A percentile compares a stretch with the other conserved stretches of the same genome.
Conservation (phyloP, 371 early-diverging fungal genomes). For the Saksenaea vasiformis region DNA sequence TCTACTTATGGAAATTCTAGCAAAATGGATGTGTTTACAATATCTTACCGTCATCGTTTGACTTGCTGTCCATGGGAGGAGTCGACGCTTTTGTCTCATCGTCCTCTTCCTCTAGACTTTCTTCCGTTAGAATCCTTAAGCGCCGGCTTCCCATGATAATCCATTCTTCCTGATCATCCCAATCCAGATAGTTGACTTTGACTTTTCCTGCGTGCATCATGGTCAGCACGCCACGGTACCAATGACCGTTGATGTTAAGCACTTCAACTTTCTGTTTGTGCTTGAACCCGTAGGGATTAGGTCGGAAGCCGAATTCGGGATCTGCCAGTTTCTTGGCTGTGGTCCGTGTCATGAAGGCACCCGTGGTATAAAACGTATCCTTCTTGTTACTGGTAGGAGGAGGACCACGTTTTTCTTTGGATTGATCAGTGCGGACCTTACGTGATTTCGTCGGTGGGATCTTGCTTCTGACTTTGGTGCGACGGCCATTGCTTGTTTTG, state of each 20-base stretch:
- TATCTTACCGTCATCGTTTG: conserved; percentile 1
- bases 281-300: conserved; percentile 46
- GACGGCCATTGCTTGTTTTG: background rate
- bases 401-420: background rate
- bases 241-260: conserved; percentile 47
- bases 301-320: conserved; percentile 33
- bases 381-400: background rate
- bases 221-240: conserved; percentile 53
- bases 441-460: conserved; percentile 5
- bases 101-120: conserved; percentile 1
- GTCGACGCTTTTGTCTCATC: background rate
- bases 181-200: conserved; percentile 53
- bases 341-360: conserved; percentile 54
- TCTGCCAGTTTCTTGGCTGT: conserved; percentile 41
- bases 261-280: conserved; percentile 48
- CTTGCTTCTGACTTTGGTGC: background rate
- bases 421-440: background rate
- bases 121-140: conserved; percentile 12
- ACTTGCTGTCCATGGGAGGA: background rate
- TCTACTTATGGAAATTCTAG: background rate
- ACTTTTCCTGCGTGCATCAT: conserved; percentile 51
- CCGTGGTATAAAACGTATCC: conserved; percentile 41
- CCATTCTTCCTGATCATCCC: conserved; percentile 66
- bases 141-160: conserved; percentile 61
- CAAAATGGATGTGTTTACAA: background rate